Base-by-base conservation (phyloP, 257 asterid genomes). In the Striga asiatica region DNA sequence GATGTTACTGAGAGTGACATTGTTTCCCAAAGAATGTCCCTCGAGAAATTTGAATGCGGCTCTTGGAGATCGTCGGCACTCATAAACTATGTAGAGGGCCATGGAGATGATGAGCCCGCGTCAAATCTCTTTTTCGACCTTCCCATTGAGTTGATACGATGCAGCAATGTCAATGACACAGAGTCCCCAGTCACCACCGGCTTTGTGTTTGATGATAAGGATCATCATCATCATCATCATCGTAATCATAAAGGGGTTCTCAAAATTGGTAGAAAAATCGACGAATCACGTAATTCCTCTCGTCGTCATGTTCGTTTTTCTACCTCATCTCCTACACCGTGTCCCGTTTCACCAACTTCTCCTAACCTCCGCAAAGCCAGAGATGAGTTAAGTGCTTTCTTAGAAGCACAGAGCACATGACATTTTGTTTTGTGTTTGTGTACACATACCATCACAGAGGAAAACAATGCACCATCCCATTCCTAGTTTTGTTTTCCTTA, bases 11-110 rank as follows among this genome's bases (percentile, higher is more conserved):
- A 41, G 2, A 41, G 21, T 9, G 22, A 41, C 6, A 37, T 54
- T 4, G 74, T 76, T 23, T 76, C 95, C 20, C 84, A 79, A 51
- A 74, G 83, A 64, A 83, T 71, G 17, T 89, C 94, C 0, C 73
- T 89, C 21, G 89, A 89, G 71, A 85, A 71, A 56, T 89, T 89
- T 14, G 96, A 89, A 60, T 89, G 96, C 34, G 94, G 85, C 28
- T 85, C 94, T 0, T 81, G 94, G 93, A 74, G 85, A 37, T 85
- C 93, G 50, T 78, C 91, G 0, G 74, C 77, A n/a, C 38, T 78
- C 48, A 62, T 74, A n/a, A 76, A 71, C 3, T 65, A 31, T 42
- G 56, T 39, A 3, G 89, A 74, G 2, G 76, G 13, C 14, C 9
- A 62, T 5, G 78, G 53, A 2, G 78, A 45, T 60, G 68, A 63